Percentiles rank a stretch among this genome's conserved stretches.
phyloP scores from a whole-genome alignment of 2,329 filamentous ascomycete genomes.

The Fusarium keratoplasticum region DNA sequence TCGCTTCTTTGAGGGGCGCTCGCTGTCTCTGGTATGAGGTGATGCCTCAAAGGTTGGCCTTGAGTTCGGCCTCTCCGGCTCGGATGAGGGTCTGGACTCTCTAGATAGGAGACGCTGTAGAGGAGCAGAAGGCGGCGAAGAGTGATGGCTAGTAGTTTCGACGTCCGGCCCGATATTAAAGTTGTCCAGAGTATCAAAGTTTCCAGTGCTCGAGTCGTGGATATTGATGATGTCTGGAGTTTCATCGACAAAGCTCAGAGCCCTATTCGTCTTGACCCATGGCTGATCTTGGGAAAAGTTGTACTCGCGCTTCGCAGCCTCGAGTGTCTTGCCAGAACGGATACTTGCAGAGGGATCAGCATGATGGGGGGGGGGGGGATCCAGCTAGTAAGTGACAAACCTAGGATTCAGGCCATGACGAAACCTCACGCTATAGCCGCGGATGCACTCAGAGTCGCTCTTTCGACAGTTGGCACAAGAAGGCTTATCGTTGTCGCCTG shows the following conservation, averaged over 20 bases:
- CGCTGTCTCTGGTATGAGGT: constrained; percentile 3
- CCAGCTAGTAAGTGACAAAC: constrained; percentile 7
- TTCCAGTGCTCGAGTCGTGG: constrained; percentile 36
- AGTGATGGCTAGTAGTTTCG: constrained; percentile 15
- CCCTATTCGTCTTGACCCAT: constrained; percentile 43
- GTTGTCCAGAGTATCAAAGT: constrained; percentile 25
- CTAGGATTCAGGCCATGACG: constrained; percentile 45
- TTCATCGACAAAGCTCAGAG: constrained; percentile 46
- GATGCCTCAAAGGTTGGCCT: neutral
- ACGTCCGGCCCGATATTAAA: neutral
- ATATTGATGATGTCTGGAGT: constrained; percentile 45
- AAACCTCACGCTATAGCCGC: constrained; percentile 45
- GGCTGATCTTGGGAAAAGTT: constrained; percentile 43
- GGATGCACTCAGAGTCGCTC: constrained; percentile 42
- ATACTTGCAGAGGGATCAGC: constrained; percentile 29
- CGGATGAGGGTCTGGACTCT: constrained; percentile 1
- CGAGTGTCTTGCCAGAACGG: constrained; percentile 29
- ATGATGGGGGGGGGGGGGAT: neutral
- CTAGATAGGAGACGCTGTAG: constrained; percentile 5
- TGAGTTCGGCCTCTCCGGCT: constrained; percentile 7
- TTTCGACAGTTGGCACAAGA: constrained; percentile 45
- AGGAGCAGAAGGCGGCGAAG: constrained; percentile 15
- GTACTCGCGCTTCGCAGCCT: constrained; percentile 33
- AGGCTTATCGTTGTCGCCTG: constrained; percentile 36
- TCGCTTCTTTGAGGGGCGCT: constrained; percentile 36